Evolutionary conservation across 495 filamentous ascomycete genomes (phyloP).

Genomic region (Xylaria palmicola): DNA sequence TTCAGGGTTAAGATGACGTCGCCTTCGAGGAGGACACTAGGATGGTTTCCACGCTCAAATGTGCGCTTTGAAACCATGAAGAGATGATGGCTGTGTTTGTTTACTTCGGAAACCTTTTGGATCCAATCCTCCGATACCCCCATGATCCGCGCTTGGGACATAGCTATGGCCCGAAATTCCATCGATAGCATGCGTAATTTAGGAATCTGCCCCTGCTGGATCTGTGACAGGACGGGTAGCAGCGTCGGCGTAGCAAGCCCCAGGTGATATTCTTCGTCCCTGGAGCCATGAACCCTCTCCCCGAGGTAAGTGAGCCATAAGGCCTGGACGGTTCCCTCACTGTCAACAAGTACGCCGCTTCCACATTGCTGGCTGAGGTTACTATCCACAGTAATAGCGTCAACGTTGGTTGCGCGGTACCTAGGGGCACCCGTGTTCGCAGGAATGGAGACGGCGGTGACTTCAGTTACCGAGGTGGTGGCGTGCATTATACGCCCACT

Average conservation of each 20-base stretch:
- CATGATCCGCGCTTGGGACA: constrained; percentile 98
- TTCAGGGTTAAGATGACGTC: constrained; percentile 93
- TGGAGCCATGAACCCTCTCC: constrained; percentile 75
- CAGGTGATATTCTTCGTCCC: constrained; percentile 96
- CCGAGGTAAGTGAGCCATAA: constrained; percentile 96
- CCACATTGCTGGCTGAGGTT: constrained; percentile 86
- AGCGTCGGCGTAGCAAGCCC: constrained; percentile 87
- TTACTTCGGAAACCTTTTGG: constrained; percentile 76
- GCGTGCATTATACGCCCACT: constrained; percentile 91
- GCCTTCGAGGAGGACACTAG: constrained; percentile 75
- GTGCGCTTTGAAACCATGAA: constrained; percentile 94
- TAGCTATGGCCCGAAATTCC: constrained; percentile 91
- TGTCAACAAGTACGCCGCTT: constrained; percentile 86
- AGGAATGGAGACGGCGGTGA: constrained; percentile 94
- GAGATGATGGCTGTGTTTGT: constrained; percentile 88
- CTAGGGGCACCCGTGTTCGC: constrained; percentile 88
- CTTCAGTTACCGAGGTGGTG: constrained; percentile 93
- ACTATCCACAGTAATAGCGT: constrained; percentile 96
- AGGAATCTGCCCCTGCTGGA: constrained; percentile 75
- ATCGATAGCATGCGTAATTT: constrained; percentile 86
- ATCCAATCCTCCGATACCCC: constrained; percentile 97
- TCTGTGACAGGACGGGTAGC: constrained; percentile 78
- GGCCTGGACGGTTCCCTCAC: constrained; percentile 89
- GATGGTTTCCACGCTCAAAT: constrained; percentile 63
- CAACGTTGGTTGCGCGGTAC: constrained; percentile 93